phyloP scores from a whole-genome alignment of 2,329 filamentous ascomycete genomes.

The Plectosphaerella plurivora region DNA sequence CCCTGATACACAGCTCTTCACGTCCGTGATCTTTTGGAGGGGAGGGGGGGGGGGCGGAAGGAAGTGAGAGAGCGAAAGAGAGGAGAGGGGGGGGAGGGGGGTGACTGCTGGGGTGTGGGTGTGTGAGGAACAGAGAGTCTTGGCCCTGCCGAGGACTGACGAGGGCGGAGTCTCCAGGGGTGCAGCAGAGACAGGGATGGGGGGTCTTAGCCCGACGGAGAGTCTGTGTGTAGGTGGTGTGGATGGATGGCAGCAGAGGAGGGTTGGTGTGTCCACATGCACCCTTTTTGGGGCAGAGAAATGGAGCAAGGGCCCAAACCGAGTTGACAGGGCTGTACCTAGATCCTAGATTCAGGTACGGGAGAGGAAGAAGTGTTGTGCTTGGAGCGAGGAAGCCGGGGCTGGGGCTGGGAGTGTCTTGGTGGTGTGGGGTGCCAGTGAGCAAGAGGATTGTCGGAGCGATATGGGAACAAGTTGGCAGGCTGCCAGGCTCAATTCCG shows the following conservation, averaged over 20 bases:
- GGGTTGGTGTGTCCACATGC: conserved; percentile 12
- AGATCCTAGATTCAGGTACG: conserved; percentile 11
- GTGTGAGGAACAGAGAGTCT: conserved; percentile 10
- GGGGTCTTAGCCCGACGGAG: too few species aligned
- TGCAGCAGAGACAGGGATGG: conserved; percentile 18
- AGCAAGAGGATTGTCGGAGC: too few species aligned
- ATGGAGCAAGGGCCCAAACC: conserved; percentile 21
- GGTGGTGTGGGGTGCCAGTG: too few species aligned
- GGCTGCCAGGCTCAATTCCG: too few species aligned
- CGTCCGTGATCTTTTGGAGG: conserved; percentile 21
- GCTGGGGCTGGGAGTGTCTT: too few species aligned
- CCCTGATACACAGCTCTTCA: conserved; percentile 39
- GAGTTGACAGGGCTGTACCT: conserved; percentile 17
- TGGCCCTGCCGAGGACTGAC: conserved; percentile 13
- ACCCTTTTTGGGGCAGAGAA: conserved; percentile 23
- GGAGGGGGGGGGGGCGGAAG: conserved; percentile 12
- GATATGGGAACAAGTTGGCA: too few species aligned
- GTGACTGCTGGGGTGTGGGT: too few species aligned
- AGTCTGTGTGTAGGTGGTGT: conserved; percentile 25
- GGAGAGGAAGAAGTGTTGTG: too few species aligned
- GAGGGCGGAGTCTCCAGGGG: conserved; percentile 5
- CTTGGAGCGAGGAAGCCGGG: too few species aligned
- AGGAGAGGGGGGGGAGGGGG: conserved; percentile 5
- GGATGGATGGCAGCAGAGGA: conserved; percentile 23
- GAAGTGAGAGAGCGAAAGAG: neutral